Conservation (phyloP, 345 rosid genomes). For the Jatropha curcas region DNA sequence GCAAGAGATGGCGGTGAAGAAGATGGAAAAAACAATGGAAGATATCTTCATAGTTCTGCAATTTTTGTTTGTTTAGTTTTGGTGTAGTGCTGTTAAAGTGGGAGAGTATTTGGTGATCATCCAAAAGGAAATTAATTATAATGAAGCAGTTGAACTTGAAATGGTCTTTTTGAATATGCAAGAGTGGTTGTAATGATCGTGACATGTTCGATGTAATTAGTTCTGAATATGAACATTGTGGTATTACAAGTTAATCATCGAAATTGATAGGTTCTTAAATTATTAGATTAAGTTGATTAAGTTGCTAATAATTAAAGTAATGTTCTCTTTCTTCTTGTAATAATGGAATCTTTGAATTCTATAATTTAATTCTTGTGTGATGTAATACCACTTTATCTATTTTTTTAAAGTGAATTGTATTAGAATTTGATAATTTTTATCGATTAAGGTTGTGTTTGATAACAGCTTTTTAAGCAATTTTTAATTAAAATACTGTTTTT, state of each 20-base stretch:
- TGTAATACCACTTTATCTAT: too few relatives aligned
- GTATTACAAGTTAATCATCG: neutral
- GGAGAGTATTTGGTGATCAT: conserved; percentile 2
- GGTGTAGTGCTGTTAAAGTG: neutral
- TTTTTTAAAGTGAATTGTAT: too few relatives aligned
- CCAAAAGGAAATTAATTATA: neutral
- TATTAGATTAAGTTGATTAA: too few relatives aligned
- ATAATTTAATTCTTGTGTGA: too few relatives aligned
- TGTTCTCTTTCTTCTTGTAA: too few relatives aligned
- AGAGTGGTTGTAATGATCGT: conserved; percentile 6
- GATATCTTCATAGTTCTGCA: conserved; percentile 5
- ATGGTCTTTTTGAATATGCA: neutral
- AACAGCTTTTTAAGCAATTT: too few relatives aligned
- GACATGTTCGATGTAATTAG: neutral
- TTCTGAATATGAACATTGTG: neutral
- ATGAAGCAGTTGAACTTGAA: conserved; percentile 12
- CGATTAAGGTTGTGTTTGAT: too few relatives aligned
- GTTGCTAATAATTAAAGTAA: neutral
- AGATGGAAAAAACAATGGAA: neutral
- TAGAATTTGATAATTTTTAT: too few relatives aligned
- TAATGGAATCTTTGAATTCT: too few relatives aligned
- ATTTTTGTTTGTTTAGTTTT: neutral
- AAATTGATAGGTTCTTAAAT: neutral
- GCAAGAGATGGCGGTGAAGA: neutral
- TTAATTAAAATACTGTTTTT: too few relatives aligned